phyloP scores from a whole-genome alignment of 2,329 filamentous ascomycete genomes.

The Clonostachys chloroleuca region DNA sequence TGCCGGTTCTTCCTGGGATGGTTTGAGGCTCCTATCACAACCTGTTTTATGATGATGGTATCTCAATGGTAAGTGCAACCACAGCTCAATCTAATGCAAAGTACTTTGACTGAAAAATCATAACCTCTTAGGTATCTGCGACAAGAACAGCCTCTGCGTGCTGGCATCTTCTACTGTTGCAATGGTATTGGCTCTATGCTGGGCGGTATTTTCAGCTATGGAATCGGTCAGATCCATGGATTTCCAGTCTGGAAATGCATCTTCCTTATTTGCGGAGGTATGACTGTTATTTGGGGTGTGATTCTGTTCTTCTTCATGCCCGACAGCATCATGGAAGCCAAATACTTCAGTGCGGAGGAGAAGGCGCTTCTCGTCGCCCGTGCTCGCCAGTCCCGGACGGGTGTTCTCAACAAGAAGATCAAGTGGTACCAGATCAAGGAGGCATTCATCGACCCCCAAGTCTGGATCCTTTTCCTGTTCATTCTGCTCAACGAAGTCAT shows the following conservation, averaged over 20 bases:
- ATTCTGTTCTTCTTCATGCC: neutral
- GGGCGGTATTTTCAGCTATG: constrained; percentile 45
- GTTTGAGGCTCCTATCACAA: constrained; percentile 14
- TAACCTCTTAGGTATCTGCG: constrained; percentile 43
- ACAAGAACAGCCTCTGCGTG: constrained; percentile 24
- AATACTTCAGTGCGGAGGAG: constrained; percentile 4
- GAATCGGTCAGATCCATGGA: constrained; percentile 13
- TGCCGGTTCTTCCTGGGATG: constrained; percentile 14
- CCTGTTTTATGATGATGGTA: constrained; percentile 14
- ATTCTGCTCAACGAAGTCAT: constrained; percentile 34
- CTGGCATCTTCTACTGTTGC: neutral
- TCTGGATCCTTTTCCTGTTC: constrained; percentile 51
- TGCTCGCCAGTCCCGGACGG: constrained; percentile 38
- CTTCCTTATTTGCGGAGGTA: constrained; percentile 32
- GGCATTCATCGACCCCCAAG: constrained; percentile 46
- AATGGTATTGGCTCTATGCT: constrained; percentile 23
- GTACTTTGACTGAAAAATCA: constrained; percentile 4
- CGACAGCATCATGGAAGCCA: neutral
- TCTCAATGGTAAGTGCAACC: constrained; percentile 11
- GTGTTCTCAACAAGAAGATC: constrained; percentile 40
- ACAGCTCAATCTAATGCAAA: constrained; percentile 5
- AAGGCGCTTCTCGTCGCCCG: neutral
- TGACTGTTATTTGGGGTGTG: neutral
- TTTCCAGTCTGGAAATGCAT: constrained; percentile 44
- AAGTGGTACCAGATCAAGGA: constrained; percentile 40